Conservation (phyloP, 1,284 basidiomycete species). For the Tilletiopsis washingtonensis region DNA sequence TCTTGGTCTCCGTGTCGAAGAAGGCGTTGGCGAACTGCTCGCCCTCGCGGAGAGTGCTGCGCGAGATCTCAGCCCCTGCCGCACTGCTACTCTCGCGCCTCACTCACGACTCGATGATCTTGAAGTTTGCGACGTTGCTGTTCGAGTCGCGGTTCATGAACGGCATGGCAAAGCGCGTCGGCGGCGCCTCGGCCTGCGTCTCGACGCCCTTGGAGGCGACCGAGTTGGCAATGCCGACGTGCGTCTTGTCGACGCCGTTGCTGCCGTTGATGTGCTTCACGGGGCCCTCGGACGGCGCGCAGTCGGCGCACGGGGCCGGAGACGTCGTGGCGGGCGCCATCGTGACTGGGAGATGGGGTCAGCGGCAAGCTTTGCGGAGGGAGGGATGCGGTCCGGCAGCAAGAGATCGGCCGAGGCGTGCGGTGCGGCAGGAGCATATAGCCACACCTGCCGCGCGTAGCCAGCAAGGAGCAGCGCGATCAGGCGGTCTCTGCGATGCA, state of each 20-base stretch:
- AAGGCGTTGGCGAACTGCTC: slow-evolving; percentile 98
- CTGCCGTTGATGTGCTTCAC: slow-evolving; percentile 32
- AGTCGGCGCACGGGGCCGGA: slow-evolving; percentile 4
- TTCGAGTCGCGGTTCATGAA: background rate
- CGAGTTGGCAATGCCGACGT: slow-evolving; percentile 35
- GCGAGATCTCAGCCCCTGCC: background rate
- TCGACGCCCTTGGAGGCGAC: slow-evolving; percentile 5
- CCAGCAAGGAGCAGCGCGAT: too few relatives aligned
- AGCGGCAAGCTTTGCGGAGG: too few relatives aligned
- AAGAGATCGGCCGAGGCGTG: too few relatives aligned
- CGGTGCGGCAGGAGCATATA: too few relatives aligned
- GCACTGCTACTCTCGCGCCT: slow-evolving; percentile 48
- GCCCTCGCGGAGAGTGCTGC: slow-evolving; percentile 58
- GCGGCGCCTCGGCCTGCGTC: background rate
- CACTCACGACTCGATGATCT: slow-evolving; percentile 92
- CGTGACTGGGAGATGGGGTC: too few relatives aligned
- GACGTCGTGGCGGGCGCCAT: slow-evolving; percentile 1
- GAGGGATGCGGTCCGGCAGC: too few relatives aligned
- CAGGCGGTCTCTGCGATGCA: too few relatives aligned
- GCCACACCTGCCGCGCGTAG: too few relatives aligned
- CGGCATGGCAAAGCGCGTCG: background rate
- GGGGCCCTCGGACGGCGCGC: slow-evolving; percentile 9
- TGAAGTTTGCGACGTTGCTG: slow-evolving; percentile 48
- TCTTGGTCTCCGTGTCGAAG: slow-evolving; percentile 99
- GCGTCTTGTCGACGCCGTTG: slow-evolving; percentile 21